Evolutionary conservation across 2,329 filamentous ascomycete genomes (phyloP).

Genomic region (Chalaropsis thielavioides): DNA sequence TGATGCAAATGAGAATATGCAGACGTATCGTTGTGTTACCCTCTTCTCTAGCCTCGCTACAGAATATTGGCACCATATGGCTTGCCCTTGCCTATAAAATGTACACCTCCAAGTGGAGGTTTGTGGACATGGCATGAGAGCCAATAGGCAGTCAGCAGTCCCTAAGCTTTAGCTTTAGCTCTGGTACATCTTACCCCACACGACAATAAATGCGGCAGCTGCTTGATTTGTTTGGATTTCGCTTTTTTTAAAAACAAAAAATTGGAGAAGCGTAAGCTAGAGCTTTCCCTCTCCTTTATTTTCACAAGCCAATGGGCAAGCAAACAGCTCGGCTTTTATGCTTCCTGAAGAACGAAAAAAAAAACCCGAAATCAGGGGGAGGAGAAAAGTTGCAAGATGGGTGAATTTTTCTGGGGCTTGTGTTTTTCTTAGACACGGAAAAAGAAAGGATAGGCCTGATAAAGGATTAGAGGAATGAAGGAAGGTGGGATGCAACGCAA

Average conservation of each 20-base stretch:
- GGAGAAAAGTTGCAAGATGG: not conserved
- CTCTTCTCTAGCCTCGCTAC: not conserved
- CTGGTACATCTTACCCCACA: not conserved
- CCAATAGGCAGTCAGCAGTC: not conserved
- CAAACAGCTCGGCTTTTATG: not conserved
- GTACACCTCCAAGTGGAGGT: too few species aligned
- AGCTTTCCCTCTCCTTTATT: not conserved
- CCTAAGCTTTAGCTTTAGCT: not conserved
- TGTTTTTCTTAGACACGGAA: not conserved
- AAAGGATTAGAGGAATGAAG: not conserved
- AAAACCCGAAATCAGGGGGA: conserved; percentile 3
- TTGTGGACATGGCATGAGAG: not conserved
- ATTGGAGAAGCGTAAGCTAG: not conserved
- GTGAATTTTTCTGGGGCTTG: not conserved
- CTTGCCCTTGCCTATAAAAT: too few species aligned
- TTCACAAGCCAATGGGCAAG: not conserved
- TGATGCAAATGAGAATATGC: not conserved
- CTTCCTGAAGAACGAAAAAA: not conserved
- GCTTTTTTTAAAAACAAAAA: not conserved
- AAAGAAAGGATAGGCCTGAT: conserved; percentile 6
- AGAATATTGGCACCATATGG: not conserved
- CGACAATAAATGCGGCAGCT: too few species aligned
- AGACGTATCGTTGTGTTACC: not conserved
- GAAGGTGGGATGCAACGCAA: not conserved
- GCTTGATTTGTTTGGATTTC: not conserved